Base-by-base conservation (phyloP, 192 early-diverging fungal species). In the Cladochytrium replicatum region DNA sequence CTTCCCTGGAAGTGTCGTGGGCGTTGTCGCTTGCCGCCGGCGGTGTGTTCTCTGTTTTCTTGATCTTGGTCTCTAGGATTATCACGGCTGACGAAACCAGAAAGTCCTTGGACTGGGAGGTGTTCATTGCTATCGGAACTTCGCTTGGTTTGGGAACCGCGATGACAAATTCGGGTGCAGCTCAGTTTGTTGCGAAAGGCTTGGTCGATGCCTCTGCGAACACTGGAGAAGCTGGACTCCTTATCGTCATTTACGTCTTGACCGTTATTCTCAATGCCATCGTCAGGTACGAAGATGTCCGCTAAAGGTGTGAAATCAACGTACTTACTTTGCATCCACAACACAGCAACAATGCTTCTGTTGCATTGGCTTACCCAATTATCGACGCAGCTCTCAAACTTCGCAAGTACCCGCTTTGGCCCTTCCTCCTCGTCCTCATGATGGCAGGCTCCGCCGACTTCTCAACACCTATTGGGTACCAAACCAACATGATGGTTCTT, bases 401-500 rank as follows among this genome's bases (percentile, higher is more conserved):
- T 8, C 34, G 11, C 13, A 21, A 21, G 6, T 43, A 21, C 17
- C 15, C 13, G 17, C 15, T 43, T 6, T 46, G 13, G 23, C 49
- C 49, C 9, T 50, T 46, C 34, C 6, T 50, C 6, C 2, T 50
- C 13, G 30, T 43, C 41, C 49, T 50, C 1, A 46, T 44, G 41
- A 50, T 50, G 49, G 49, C 49, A 8, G 49, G 49, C 13, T 46
- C 41, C 25, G 24, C 15, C n/a, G n/a, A n/a, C n/a, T n/a, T n/a
- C n/a, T n/a, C n/a, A n/a, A n/a, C n/a, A n/a, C 46, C 46, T 25
- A 48, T 48, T 13, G 46, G 46, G 30, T 48, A 48, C 38, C 46
- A 48, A 31, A 40, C 28, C 9, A 48, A 48, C 2, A 8, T 48
- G 28, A 48, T 48, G 46, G 46, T 48, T 22, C 21, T 8, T 11